Evolutionary conservation across 768 basidiomycete species (phyloP).

Genomic region (Kwoniella europaea): DNA sequence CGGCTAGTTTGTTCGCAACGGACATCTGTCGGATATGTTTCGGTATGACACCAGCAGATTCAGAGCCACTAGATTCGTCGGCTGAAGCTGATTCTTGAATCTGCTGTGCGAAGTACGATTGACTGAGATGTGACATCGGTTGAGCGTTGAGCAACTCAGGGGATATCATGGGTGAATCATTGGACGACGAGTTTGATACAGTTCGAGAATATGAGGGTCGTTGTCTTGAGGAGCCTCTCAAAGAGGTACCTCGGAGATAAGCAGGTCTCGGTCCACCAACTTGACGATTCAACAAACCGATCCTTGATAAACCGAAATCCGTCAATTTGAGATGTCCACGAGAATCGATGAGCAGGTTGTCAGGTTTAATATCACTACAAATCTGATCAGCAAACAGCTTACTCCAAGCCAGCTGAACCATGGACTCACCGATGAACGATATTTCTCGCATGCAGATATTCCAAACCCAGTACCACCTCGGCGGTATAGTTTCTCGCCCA

Average conservation of each 20-base stretch:
- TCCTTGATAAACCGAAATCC: conserved; percentile 94
- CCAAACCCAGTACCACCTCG: conserved; percentile 90
- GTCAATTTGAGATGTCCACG: conserved; percentile 97
- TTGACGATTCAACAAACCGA: conserved; percentile 97
- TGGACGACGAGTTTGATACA: conserved; percentile 41
- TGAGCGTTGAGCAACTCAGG: conserved; percentile 51
- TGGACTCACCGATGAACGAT: conserved; percentile 88
- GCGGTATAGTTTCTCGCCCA: conserved; percentile 97
- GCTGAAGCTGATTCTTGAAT: conserved; percentile 46
- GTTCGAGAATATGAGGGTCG: conserved; percentile 62
- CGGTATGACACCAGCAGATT: conserved; percentile 60
- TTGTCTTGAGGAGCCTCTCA: conserved; percentile 28
- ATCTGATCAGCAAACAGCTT: not conserved
- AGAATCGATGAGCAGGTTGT: conserved; percentile 95
- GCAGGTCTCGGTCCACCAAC: conserved; percentile 60
- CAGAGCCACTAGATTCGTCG: conserved; percentile 82
- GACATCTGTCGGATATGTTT: conserved; percentile 43
- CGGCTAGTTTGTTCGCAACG: conserved; percentile 27
- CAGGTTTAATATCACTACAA: conserved; percentile 90
- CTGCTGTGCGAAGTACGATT: conserved; percentile 58
- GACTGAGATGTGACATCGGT: conserved; percentile 38
- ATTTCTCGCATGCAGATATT: conserved; percentile 93
- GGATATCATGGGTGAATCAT: conserved; percentile 56
- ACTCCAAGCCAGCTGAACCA: not conserved
- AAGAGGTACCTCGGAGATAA: conserved; percentile 49